Percentiles rank a stretch among this genome's conserved stretches.
Conservation (phyloP, 345 rosid species). For the Anastatica hierochuntica region DNA sequence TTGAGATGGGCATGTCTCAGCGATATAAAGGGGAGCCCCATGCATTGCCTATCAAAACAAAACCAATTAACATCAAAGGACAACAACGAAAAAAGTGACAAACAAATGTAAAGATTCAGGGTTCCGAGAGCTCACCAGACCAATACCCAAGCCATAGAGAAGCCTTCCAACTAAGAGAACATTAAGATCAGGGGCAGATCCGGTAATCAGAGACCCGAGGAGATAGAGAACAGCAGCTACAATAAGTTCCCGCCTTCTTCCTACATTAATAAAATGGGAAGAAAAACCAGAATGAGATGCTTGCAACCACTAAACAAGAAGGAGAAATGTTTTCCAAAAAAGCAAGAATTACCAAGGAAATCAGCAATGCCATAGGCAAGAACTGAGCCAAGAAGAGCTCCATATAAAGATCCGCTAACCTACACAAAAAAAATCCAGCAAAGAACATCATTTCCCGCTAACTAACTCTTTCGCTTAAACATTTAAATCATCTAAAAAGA, state of each 20-base stretch:
- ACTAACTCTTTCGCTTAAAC: background rate
- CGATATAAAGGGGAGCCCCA: conserved; percentile 94
- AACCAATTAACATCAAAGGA: background rate
- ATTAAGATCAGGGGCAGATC: conserved; percentile 59
- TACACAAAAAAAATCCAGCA: conserved; percentile 25
- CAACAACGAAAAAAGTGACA: background rate
- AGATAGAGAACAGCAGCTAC: conserved; percentile 51
- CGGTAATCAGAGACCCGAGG: conserved; percentile 49
- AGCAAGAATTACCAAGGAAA: conserved; percentile 58
- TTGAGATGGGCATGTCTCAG: conserved; percentile 96
- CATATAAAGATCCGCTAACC: conserved; percentile 97
- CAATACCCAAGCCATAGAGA: conserved; percentile 82
- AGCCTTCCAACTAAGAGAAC: conserved; percentile 75
- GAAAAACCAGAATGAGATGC: conserved; percentile 7
- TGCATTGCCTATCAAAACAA: conserved; percentile 75
- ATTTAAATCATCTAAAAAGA: too few relatives aligned
- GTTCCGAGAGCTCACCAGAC: conserved; percentile 54
- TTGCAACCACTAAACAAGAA: background rate
- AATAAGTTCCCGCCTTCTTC: conserved; percentile 82
- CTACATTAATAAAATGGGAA: conserved; percentile 27
- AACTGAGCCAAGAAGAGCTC: conserved; percentile 86
- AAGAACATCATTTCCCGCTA: conserved; percentile 5
- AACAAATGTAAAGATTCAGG: background rate
- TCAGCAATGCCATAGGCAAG: conserved; percentile 82
- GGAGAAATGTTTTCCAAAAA: background rate